phyloP scores from a whole-genome alignment of 768 basidiomycete genomes.

The Suillus clintonianus region DNA sequence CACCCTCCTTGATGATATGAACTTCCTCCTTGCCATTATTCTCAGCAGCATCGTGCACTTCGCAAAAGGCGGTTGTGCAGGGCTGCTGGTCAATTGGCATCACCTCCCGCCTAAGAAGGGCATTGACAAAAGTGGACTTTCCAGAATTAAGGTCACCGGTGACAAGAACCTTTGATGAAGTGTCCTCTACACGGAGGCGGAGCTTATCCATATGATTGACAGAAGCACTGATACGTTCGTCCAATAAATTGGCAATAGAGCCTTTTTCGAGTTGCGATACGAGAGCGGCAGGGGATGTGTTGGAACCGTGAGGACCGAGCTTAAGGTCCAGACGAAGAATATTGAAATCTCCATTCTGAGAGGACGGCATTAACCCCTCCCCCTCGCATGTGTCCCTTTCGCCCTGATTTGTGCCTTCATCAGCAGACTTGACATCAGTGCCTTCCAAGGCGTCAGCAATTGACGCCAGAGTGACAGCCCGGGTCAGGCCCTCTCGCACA shows the following conservation, averaged over 20 bases:
- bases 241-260: constrained; percentile 89
- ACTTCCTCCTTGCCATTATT: constrained; percentile 82
- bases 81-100: constrained; percentile 99
- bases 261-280: constrained; percentile 91
- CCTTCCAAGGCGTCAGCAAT: constrained; percentile 48
- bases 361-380: constrained; percentile 41
- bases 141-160: constrained; percentile 98
- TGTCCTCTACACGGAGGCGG: constrained; percentile 84
- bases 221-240: constrained; percentile 77
- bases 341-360: constrained; percentile 66
- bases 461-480: constrained; percentile 60
- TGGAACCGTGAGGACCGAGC: constrained; percentile 73
- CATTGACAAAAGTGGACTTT: constrained; percentile 98
- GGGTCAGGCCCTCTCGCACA: constrained; percentile 48
- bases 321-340: constrained; percentile 92
- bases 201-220: constrained; percentile 83
- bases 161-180: constrained; percentile 93
- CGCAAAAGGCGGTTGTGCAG: constrained; percentile 95
- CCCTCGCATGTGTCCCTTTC: constrained; percentile 29
- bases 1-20: constrained; percentile 73
- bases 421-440: constrained; percentile 16
- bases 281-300: constrained; percentile 64
- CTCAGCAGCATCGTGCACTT: constrained; percentile 89
- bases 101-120: constrained; percentile 83
- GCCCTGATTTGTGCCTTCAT: constrained; percentile 22